A percentile compares a stretch with the other conserved stretches of the same genome.
These are phyloP conservation scores for Metschnikowia reukaufii DNA, from an alignment of 805 yeast species.

Conservation along the genomic window DNA sequence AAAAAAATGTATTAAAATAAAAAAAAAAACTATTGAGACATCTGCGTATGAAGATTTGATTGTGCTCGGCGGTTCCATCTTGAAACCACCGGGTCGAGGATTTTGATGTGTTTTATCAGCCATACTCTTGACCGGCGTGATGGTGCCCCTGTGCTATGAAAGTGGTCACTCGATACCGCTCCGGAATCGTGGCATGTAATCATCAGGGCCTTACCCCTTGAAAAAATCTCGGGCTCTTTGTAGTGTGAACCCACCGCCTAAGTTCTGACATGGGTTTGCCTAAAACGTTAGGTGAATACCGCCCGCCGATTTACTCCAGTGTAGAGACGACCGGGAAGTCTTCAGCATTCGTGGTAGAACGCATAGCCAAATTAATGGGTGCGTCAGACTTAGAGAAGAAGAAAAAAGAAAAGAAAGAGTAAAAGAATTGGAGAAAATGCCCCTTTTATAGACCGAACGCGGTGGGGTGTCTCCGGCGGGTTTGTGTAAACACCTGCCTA, in stretches of 20 bases:
- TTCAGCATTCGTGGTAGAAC: constrained; percentile 7
- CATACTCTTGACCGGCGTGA: too few species aligned
- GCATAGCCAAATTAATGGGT: constrained; percentile 6
- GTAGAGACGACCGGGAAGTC: too few species aligned
- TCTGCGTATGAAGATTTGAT: background rate
- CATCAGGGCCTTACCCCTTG: constrained; percentile 4
- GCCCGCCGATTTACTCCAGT: too few species aligned
- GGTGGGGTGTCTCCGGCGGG: background rate
- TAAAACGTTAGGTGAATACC: constrained; percentile 2
- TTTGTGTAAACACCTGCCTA: background rate
- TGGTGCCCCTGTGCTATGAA: too few species aligned
- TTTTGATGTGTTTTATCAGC: background rate
- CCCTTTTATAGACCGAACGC: constrained; percentile 2
- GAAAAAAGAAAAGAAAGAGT: background rate
- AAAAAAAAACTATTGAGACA: constrained; percentile 3
- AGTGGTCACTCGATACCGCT: too few species aligned
- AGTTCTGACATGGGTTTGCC: background rate
- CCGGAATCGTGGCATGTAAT: background rate
- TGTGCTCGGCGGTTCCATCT: background rate
- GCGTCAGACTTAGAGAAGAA: constrained; percentile 7
- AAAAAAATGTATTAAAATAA: constrained; percentile 1
- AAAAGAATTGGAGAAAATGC: background rate
- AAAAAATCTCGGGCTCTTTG: background rate
- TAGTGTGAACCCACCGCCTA: constrained; percentile 3
- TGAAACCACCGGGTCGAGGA: background rate